A percentile compares a stretch with the other conserved stretches of the same genome.
Evolutionary conservation across 192 early-diverging fungal species (phyloP).

Genomic region (Jimgerdemannia flammicorona): DNA sequence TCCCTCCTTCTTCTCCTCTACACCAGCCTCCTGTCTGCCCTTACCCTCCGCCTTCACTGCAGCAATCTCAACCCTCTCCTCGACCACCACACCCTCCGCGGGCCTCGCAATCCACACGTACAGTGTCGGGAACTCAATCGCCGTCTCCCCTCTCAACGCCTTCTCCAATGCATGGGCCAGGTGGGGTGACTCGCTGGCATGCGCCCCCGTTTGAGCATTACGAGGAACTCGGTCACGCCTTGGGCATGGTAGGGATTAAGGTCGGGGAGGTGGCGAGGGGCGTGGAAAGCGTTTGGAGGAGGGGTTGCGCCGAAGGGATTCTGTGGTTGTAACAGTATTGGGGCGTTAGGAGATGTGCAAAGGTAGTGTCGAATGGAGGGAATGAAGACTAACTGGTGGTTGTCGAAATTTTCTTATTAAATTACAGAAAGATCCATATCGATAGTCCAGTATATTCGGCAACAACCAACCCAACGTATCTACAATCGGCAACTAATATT

Average conservation of each 20-base stretch:
- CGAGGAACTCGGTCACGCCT: background rate
- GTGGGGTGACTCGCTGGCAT: background rate
- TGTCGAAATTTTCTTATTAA: constrained; percentile 12
- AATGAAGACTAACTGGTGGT: constrained; percentile 22
- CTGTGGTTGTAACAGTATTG: constrained; percentile 5
- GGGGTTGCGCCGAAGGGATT: constrained; percentile 10
- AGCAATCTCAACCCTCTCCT: background rate
- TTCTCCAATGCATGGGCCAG: constrained; percentile 16
- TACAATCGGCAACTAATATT: no score
- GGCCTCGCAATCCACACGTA: constrained; percentile 21
- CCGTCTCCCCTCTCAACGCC: constrained; percentile 12
- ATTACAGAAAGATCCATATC: constrained; percentile 36
- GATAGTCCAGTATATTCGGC: constrained; percentile 43
- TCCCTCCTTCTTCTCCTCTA: background rate
- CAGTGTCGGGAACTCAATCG: constrained; percentile 30
- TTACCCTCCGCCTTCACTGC: background rate
- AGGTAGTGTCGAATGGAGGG: no score
- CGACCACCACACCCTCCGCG: background rate
- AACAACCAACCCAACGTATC: background rate
- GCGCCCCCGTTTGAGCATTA: background rate
- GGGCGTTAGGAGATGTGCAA: background rate
- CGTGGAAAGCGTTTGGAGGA: constrained; percentile 19
- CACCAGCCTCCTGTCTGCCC: background rate
- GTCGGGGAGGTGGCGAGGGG: background rate
- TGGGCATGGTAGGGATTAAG: background rate